Conservation (phyloP, 192 early-diverging fungal genomes). For the Geranomyces variabilis region DNA sequence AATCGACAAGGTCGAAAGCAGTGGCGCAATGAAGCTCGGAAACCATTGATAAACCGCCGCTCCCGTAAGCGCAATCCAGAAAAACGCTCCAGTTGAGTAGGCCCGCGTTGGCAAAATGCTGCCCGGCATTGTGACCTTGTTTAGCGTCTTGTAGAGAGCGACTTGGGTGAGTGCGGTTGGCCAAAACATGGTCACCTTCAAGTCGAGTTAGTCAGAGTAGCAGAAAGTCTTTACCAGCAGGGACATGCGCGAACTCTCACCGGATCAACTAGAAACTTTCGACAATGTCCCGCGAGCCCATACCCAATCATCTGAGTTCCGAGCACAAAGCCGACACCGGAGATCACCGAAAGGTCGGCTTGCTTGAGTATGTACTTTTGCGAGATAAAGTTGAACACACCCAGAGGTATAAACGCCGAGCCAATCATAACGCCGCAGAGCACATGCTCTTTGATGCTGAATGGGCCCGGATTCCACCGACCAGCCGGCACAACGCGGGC, state of each 20-base stretch:
- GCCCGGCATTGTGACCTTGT: slow-evolving; percentile 46
- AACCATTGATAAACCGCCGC: slow-evolving; percentile 58
- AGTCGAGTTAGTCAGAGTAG: slow-evolving; percentile 54
- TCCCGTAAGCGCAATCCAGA: slow-evolving; percentile 54
- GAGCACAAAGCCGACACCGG: slow-evolving; percentile 52
- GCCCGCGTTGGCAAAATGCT: background rate
- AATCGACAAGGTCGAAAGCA: slow-evolving; percentile 6
- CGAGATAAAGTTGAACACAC: slow-evolving; percentile 20
- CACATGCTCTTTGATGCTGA: slow-evolving; percentile 88
- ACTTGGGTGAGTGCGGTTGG: slow-evolving; percentile 75
- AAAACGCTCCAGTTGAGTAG: slow-evolving; percentile 43
- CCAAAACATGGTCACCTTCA: slow-evolving; percentile 79
- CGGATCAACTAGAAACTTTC: slow-evolving; percentile 84
- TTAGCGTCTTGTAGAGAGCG: slow-evolving; percentile 77
- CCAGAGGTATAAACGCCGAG: slow-evolving; percentile 22
- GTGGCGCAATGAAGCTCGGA: slow-evolving; percentile 42
- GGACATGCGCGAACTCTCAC: slow-evolving; percentile 51
- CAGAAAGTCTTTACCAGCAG: slow-evolving; percentile 44
- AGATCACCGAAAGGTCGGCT: slow-evolving; percentile 28
- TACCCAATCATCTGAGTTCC: slow-evolving; percentile 72
- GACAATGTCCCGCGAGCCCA: slow-evolving; percentile 71
- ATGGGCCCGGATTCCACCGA: slow-evolving; percentile 80
- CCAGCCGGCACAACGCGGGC: slow-evolving; percentile 63
- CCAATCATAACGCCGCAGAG: slow-evolving; percentile 77
- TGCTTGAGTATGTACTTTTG: slow-evolving; percentile 23